These are phyloP conservation scores for Daldinia vernicosa DNA, from an alignment of 495 filamentous ascomycete genomes.

Conservation along the genomic window DNA sequence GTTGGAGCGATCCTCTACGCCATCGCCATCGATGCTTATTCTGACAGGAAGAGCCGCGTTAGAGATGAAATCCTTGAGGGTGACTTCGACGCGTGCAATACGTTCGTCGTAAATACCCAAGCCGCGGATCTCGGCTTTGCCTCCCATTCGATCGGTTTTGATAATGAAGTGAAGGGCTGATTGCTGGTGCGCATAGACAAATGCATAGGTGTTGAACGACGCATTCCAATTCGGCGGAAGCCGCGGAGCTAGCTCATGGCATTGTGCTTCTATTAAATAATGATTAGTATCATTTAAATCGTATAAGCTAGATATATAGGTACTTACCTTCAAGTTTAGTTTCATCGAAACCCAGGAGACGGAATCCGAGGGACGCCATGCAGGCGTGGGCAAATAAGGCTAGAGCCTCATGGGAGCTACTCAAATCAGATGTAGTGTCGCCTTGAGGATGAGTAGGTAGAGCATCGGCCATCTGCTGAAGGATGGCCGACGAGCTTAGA, in stretches of 20 bases:
- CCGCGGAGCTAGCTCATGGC: slow-evolving; percentile 58
- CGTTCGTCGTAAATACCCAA: slow-evolving; percentile 82
- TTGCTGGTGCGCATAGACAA: slow-evolving; percentile 90
- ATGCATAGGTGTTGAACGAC: slow-evolving; percentile 69
- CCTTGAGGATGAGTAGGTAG: slow-evolving; percentile 60
- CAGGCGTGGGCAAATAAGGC: slow-evolving; percentile 86
- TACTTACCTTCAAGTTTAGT: slow-evolving; percentile 62
- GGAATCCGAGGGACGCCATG: slow-evolving; percentile 82
- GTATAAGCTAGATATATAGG: slow-evolving; percentile 57
- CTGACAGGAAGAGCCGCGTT: slow-evolving; percentile 57
- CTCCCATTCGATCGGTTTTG: slow-evolving; percentile 81
- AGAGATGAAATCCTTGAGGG: slow-evolving; percentile 77
- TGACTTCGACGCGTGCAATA: slow-evolving; percentile 78
- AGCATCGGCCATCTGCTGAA: slow-evolving; percentile 66
- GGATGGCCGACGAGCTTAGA: slow-evolving; percentile 54
- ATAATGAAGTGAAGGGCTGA: slow-evolving; percentile 86
- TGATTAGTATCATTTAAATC: not conserved
- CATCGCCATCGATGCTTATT: slow-evolving; percentile 50
- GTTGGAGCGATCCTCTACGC: slow-evolving; percentile 54
- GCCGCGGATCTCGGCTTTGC: slow-evolving; percentile 83
- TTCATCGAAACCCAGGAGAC: slow-evolving; percentile 83
- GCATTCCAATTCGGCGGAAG: slow-evolving; percentile 84
- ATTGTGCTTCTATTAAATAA: slow-evolving; percentile 52
- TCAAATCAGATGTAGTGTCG: slow-evolving; percentile 68
- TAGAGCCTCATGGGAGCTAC: slow-evolving; percentile 82